A percentile compares a stretch with the other conserved stretches of the same genome.
These are phyloP conservation scores for Cladosporium sp. DNA, from an alignment of 2,329 filamentous ascomycete genomes.

Conservation along the genomic window DNA sequence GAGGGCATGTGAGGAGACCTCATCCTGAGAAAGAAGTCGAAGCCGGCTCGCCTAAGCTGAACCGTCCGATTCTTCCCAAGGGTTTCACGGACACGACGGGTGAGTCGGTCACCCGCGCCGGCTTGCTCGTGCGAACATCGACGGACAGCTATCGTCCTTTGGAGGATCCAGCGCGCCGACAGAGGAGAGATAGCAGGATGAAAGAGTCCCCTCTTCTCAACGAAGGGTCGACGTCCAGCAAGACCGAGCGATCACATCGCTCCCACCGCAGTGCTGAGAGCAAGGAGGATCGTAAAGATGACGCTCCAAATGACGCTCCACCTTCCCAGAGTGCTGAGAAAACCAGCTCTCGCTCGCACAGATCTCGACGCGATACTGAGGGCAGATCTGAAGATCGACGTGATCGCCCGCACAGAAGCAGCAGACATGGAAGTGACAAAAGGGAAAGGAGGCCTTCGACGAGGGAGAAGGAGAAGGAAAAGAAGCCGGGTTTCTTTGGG, in stretches of 20 bases:
- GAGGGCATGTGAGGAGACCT: neutral
- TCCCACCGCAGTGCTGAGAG: neutral
- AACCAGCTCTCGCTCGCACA: neutral
- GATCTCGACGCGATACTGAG: neutral
- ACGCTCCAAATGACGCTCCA: neutral
- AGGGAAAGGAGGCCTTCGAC: neutral
- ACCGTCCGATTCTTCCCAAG: slow-evolving; percentile 1
- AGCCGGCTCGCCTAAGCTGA: slow-evolving; percentile 2
- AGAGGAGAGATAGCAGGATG: neutral
- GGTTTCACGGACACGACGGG: neutral
- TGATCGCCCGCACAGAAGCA: slow-evolving; percentile 1
- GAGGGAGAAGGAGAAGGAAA: slow-evolving; percentile 3
- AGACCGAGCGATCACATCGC: neutral
- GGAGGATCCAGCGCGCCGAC: neutral
- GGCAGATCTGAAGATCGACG: neutral
- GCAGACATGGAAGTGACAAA: slow-evolving; percentile 5
- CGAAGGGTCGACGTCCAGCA: neutral
- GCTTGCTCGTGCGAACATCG: slow-evolving; percentile 5
- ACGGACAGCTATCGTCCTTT: neutral
- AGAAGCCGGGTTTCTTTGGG: slow-evolving; percentile 10
- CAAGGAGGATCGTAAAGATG: neutral
- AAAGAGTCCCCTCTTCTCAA: neutral
- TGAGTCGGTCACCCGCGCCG: slow-evolving; percentile 2
- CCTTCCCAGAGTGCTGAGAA: neutral
- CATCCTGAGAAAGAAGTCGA: neutral